Percentiles rank a stretch among this genome's conserved stretches.
Conservation (phyloP, 768 basidiomycete species). For the Termitomyces sp. region DNA sequence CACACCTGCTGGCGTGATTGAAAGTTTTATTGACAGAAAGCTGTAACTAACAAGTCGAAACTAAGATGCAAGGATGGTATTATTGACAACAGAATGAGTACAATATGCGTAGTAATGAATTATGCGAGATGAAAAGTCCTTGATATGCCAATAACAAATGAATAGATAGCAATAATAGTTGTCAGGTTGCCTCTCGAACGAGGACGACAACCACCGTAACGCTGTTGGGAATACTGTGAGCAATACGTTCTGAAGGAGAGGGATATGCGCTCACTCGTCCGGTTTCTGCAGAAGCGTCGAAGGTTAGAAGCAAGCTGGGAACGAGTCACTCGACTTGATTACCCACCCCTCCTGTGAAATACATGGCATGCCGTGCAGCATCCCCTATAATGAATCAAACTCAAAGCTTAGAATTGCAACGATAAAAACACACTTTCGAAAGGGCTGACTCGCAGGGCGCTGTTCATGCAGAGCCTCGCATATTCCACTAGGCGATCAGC, state of each 20-base stretch:
- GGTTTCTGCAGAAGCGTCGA: slow-evolving; percentile 48
- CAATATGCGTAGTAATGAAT: slow-evolving; percentile 5
- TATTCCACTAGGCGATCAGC: slow-evolving; percentile 71
- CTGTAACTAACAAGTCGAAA: slow-evolving; percentile 25
- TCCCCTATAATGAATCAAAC: slow-evolving; percentile 34
- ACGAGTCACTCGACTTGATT: not conserved
- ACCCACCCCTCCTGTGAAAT: slow-evolving; percentile 72
- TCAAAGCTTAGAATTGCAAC: not conserved
- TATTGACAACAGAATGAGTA: slow-evolving; percentile 2
- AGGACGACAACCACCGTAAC: slow-evolving; percentile 68
- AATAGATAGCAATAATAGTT: slow-evolving; percentile 9
- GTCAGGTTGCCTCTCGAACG: slow-evolving; percentile 56
- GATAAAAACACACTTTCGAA: slow-evolving; percentile 54
- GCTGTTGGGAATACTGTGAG: slow-evolving; percentile 29
- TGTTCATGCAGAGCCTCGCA: slow-evolving; percentile 65
- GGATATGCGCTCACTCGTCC: slow-evolving; percentile 59
- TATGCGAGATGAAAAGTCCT: slow-evolving; percentile 9
- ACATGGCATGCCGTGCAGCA: slow-evolving; percentile 59
- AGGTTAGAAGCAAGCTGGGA: slow-evolving; percentile 7
- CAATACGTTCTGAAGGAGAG: not conserved
- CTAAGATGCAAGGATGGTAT: not conserved
- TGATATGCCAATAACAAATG: slow-evolving; percentile 5
- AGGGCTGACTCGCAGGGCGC: slow-evolving; percentile 59
- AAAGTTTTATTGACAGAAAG: slow-evolving; percentile 75
- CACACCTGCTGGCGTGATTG: slow-evolving; percentile 67